Conservation (phyloP, 2,329 filamentous ascomycete species). For the Colletotrichum tropicale region DNA sequence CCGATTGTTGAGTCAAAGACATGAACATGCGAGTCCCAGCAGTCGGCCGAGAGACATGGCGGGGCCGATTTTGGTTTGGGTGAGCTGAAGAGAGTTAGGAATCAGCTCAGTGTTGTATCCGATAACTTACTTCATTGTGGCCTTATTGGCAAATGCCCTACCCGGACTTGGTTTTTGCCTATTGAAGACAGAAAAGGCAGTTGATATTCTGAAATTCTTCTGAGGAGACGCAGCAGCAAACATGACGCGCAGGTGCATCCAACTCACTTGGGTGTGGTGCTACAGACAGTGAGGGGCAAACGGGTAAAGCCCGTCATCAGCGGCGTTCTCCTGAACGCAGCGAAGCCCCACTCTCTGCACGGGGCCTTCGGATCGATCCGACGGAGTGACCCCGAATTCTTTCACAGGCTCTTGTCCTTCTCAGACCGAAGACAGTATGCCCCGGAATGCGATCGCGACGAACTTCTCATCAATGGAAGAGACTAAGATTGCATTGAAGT, state of each 20-base stretch:
- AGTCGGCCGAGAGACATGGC: neutral
- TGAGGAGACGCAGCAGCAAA: neutral
- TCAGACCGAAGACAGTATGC: neutral
- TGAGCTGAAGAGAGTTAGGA: neutral
- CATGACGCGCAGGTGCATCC: neutral
- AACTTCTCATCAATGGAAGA: neutral
- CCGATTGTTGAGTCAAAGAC: constrained; percentile 11
- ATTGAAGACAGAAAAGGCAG: neutral
- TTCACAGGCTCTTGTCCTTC: neutral
- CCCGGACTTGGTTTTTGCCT: neutral
- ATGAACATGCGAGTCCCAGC: constrained; percentile 18
- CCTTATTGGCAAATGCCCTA: neutral
- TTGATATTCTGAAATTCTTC: neutral
- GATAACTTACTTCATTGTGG: neutral
- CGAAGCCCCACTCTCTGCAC: neutral
- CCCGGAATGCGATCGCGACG: neutral
- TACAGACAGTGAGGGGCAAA: neutral
- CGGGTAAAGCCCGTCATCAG: neutral
- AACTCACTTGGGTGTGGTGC: neutral
- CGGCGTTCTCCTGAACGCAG: neutral
- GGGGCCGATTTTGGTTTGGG: no score
- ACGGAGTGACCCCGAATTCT: neutral
- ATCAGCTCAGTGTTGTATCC: neutral
- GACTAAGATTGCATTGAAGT: neutral
- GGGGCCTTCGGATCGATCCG: neutral